These are phyloP conservation scores for Pythium plurisporium DNA, from an alignment of 352 stramenopile genomes.

Conservation along the genomic window DNA sequence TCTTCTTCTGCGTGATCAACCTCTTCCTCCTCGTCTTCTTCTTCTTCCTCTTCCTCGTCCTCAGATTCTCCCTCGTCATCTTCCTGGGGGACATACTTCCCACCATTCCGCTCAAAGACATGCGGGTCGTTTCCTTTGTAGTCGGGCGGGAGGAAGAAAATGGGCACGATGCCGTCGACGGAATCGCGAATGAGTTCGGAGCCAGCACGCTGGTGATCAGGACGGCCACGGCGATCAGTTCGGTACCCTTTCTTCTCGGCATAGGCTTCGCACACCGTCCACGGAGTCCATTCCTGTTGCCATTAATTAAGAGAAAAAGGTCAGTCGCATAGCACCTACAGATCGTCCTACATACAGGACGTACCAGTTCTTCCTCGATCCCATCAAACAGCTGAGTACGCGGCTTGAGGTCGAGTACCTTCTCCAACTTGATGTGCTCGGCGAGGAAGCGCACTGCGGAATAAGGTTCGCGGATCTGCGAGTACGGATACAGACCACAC, in stretches of 20 bases:
- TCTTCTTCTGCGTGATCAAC: background rate
- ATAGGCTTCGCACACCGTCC: slow-evolving; percentile 81
- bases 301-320: background rate
- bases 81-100: slow-evolving; percentile 1
- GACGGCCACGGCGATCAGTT: slow-evolving; percentile 69
- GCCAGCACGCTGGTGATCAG: slow-evolving; percentile 76
- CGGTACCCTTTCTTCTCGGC: slow-evolving; percentile 80
- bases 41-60: slow-evolving; percentile 25
- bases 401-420: slow-evolving; percentile 65
- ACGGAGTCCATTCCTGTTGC: slow-evolving; percentile 79
- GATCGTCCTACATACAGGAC: background rate
- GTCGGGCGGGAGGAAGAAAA: slow-evolving; percentile 76
- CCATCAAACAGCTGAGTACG: slow-evolving; percentile 70
- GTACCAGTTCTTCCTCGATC: slow-evolving; percentile 71
- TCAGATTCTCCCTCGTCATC: background rate
- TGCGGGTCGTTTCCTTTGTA: slow-evolving; percentile 52
- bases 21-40: background rate
- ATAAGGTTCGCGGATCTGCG: slow-evolving; percentile 87
- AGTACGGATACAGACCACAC: slow-evolving; percentile 78
- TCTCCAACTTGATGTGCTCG: slow-evolving; percentile 68
- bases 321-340: background rate
- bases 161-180: slow-evolving; percentile 73
- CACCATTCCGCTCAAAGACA: slow-evolving; percentile 33
- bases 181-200: slow-evolving; percentile 79
- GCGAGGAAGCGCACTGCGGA: slow-evolving; percentile 82